Percentiles rank a stretch among this genome's conserved stretches.
Evolutionary conservation across 108 stramenopile genomes (phyloP).

Genomic region (Fistulifera pelliculosa): DNA sequence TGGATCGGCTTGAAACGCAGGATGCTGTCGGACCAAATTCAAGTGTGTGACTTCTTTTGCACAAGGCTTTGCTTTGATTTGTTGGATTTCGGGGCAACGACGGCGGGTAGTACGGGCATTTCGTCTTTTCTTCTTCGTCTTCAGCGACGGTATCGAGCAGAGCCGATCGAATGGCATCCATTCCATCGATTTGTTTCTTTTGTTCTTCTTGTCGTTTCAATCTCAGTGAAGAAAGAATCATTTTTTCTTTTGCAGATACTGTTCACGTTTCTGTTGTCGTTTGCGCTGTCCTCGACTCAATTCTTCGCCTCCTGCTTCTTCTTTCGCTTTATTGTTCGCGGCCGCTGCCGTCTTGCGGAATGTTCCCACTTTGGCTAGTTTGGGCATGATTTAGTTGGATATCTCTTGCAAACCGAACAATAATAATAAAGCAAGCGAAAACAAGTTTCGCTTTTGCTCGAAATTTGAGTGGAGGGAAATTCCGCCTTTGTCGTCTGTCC

Average conservation of each 20-base stretch:
- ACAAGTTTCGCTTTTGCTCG: too few species aligned
- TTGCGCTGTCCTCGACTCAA: conserved; percentile 77
- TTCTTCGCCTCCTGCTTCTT: not conserved
- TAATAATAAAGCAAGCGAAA: not conserved
- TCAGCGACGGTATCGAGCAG: conserved; percentile 23
- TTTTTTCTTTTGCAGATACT: conserved; percentile 66
- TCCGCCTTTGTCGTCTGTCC: too few species aligned
- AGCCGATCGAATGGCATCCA: conserved; percentile 70
- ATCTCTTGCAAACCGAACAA: not conserved
- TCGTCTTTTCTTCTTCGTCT: not conserved
- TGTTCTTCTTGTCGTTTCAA: conserved; percentile 58
- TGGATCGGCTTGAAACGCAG: conserved; percentile 61
- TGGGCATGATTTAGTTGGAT: conserved; percentile 19
- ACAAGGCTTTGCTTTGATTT: conserved; percentile 47
- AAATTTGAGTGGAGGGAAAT: too few species aligned
- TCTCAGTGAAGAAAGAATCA: conserved; percentile 64
- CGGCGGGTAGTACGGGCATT: not conserved
- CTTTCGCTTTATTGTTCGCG: conserved; percentile 1
- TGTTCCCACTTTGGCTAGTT: conserved; percentile 30
- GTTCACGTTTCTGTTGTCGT: conserved; percentile 67
- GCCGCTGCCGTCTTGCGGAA: conserved; percentile 22
- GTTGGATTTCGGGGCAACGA: conserved; percentile 24
- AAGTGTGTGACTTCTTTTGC: conserved; percentile 54
- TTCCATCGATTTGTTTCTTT: conserved; percentile 66
- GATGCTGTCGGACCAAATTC: conserved; percentile 66